These are phyloP conservation scores for Margaritispora aquatica DNA, from an alignment of 495 filamentous ascomycete genomes.

Conservation along the genomic window DNA sequence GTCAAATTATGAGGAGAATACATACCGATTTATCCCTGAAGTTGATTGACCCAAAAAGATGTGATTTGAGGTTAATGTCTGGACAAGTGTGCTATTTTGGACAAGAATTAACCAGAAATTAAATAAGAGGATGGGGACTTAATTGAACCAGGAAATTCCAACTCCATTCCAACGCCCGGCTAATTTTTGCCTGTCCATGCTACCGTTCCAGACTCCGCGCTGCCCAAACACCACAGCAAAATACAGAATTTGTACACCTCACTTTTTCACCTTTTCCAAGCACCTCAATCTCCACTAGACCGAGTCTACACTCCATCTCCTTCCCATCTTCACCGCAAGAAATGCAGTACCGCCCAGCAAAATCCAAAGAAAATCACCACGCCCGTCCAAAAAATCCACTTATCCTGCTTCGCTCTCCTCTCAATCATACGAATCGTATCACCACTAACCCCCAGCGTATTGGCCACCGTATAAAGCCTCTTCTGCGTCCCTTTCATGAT, in stretches of 20 bases:
- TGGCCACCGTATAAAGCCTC: conserved; percentile 84
- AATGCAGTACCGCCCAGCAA: conserved; percentile 85
- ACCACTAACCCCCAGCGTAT: conserved; percentile 86
- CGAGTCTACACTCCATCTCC: too few relatives aligned
- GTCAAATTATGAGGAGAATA: too few relatives aligned
- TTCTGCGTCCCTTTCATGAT: conserved; percentile 92
- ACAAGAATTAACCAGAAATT: too few relatives aligned
- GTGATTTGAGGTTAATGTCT: too few relatives aligned
- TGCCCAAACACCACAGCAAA: not conserved
- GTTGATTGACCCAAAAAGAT: too few relatives aligned
- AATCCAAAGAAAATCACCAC: conserved; percentile 87
- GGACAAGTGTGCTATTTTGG: too few relatives aligned
- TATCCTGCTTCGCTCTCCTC: conserved; percentile 84
- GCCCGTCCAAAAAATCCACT: conserved; percentile 94
- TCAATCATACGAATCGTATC: conserved; percentile 97
- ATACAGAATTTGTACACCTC: not conserved
- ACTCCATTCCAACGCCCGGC: not conserved
- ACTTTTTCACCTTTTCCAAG: not conserved
- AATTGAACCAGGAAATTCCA: not conserved
- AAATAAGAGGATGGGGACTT: not conserved
- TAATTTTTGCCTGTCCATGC: not conserved
- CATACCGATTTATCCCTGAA: too few relatives aligned
- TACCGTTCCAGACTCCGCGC: not conserved
- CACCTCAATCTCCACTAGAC: not conserved
- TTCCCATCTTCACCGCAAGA: conserved; percentile 55